These are phyloP conservation scores for Rubia peregrina DNA, from an alignment of 305 asterid species.

Conservation along the genomic window DNA sequence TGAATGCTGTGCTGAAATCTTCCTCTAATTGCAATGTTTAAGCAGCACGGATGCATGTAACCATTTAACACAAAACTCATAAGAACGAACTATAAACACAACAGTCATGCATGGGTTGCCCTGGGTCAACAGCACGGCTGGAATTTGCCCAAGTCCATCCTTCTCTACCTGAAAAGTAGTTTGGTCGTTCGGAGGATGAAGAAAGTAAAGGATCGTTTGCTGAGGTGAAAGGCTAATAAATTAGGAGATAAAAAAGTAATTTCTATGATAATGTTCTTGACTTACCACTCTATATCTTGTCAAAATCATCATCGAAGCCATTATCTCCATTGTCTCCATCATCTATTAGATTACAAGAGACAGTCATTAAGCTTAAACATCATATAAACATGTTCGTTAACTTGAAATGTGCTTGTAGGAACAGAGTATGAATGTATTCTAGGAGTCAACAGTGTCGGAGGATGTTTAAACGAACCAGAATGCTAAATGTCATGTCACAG, in stretches of 20 bases:
- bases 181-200: background rate
- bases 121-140: background rate
- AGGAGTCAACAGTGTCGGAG: background rate
- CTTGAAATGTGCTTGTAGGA: background rate
- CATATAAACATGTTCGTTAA: background rate
- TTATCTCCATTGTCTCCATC: conserved; percentile 55
- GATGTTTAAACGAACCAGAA: background rate
- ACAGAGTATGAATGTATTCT: background rate
- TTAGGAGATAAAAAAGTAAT: background rate
- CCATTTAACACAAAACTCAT: background rate
- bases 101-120: background rate
- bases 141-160: background rate
- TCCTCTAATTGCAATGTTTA: background rate
- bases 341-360: conserved; percentile 33
- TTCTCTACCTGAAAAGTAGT: background rate
- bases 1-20: background rate
- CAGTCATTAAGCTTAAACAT: background rate
- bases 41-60: background rate
- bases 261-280: background rate
- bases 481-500: background rate
- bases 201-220: background rate
- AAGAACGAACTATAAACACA: background rate
- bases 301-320: conserved; percentile 70
- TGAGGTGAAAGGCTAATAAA: background rate
- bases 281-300: conserved; percentile 55